Base-by-base conservation (phyloP, 495 filamentous ascomycete species). In the Hyaloscypha hepaticicola region DNA sequence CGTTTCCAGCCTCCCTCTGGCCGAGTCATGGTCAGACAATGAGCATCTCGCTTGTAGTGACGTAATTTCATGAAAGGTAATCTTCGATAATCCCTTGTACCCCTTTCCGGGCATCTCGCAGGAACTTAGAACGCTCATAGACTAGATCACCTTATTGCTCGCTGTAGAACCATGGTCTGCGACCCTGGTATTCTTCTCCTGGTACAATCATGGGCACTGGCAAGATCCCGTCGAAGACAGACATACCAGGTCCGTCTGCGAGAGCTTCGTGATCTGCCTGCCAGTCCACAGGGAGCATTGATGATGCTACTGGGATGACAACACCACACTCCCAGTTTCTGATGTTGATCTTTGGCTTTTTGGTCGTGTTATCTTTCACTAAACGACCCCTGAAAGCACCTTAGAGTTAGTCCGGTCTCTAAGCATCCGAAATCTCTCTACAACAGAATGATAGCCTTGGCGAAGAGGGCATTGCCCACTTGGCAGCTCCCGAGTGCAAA, bases 301-400 rank as follows among this genome's bases (percentile, higher is more conserved):
- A 58, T 52, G 55, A 25, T 50, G 48, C 48, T 16, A 83, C 73
- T 1, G 84, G 87, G 12, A 96, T 66, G 2, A 99, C 27, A 0
- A 99, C 92, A 3, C 95, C 95, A 67, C 92, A 97, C 75, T 99
- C 95, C 95, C 95, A 99, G 74, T 98, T 99, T 14, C 90, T 86
- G 72, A 89, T 92, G 62, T 87, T 95, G 22, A 98, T 75, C 68
- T 93, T 96, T 0, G 85, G 82, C 24, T 77, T 65, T 55, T 87
- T 87, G 0, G 82, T 88, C 1, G 65, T 72, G 34, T 81, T 83
- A 57, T 94, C 90, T 59, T 87, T 85, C 45, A 85, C 81, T 2
- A 96, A 76, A 28, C 86, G 88, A 1, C 92, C 92, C 90, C 85
- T 87, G 4, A 19, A 26, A 34, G 24, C 19, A 49, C 25, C n/a